Evolutionary conservation across 208 protist genomes (phyloP), one percentile per base, ranked within the genome.

Genomic region (Leishmania tropica): DNA sequence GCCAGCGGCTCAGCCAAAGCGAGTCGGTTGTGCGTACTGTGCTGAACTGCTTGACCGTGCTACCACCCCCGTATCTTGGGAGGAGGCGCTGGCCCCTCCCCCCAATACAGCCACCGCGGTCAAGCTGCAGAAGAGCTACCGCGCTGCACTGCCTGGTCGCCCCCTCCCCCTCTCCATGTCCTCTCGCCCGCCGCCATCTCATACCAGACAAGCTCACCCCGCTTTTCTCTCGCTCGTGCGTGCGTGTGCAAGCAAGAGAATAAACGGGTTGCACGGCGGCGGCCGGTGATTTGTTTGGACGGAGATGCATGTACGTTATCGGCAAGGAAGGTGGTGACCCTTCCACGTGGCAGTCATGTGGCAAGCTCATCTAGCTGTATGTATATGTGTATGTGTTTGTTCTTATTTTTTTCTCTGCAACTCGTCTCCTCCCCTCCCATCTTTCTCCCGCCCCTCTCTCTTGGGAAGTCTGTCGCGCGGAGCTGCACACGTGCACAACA

Each of bases 61-160:
- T 47, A 37, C 56, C 75, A 78, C 58, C 37, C 53, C 24, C 75
- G 31, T 68, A 35, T 68, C 62, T 68, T 42, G 62, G 31, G 62
- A 40, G 11, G 31, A 40, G 37, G 35, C 37, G 7, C 31, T 21
- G 13, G n/a, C n/a, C 24, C 13, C 60, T 28, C 31, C 47, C 11
- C 58, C 58, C n/a, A n/a, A n/a, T n/a, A n/a, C n/a, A n/a, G n/a
- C n/a, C n/a, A n/a, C n/a, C n/a, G n/a, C n/a, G n/a, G n/a, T n/a
- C n/a, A n/a, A n/a, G n/a, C n/a, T n/a, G n/a, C n/a, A n/a, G n/a
- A n/a, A n/a, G n/a, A n/a, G n/a, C n/a, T n/a, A n/a, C n/a, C n/a
- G n/a, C n/a, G n/a, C n/a, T n/a, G n/a, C n/a, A n/a, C n/a, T n/a
- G n/a, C n/a, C n/a, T n/a, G n/a, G n/a, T n/a, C n/a, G n/a, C n/a